Evolutionary conservation across 345 rosid genomes (phyloP), one percentile per base, ranked within the genome.

Genomic region (Salix koriyanagi): DNA sequence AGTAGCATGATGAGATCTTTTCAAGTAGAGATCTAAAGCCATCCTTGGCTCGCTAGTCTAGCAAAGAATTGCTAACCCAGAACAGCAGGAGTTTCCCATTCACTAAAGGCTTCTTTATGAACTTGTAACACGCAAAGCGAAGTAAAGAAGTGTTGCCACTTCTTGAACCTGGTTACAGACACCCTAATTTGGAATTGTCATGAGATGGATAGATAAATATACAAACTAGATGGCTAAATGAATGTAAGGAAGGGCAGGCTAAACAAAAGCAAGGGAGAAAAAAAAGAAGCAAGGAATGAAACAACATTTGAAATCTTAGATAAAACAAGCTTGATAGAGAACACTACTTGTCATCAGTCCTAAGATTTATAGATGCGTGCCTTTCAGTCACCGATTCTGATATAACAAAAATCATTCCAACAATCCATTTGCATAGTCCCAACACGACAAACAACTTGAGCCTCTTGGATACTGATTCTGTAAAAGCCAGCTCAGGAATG

Each of bases 71-170:
- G 25, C 50, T 1, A 26, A 8, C 16, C 18, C 48, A 64, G 54
- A 26, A 7, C n/a, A 36, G 21, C 19, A 7, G 65, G 42, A 26
- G 0, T 30, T 19, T 18, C 37, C 85, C 85, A 37, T 75, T 71
- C 67, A 79, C 75, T 2, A 75, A 69, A 34, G 85, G 82, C 75
- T 79, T 82, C 79, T 79, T 71, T 44, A 82, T 75, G 71, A 82
- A 82, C 74, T 79, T 79, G 85, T 79, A 82, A 42, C 74, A 79
- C 7, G 61, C 77, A 19, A 82, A 82, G 36, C 75, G 75, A 62
- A 79, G 82, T 25, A 79, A 36, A 18, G 41, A 39, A 39, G 41
- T 26, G 41, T 67, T 67, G 67, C 34, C 66, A 62, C 34, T 62
- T 23, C 32, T 62, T 62, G 36, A 14, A 11, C 44, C 13, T 28